Conservation (phyloP, 495 filamentous ascomycete genomes). For the Hypoxylon lenormandii region DNA sequence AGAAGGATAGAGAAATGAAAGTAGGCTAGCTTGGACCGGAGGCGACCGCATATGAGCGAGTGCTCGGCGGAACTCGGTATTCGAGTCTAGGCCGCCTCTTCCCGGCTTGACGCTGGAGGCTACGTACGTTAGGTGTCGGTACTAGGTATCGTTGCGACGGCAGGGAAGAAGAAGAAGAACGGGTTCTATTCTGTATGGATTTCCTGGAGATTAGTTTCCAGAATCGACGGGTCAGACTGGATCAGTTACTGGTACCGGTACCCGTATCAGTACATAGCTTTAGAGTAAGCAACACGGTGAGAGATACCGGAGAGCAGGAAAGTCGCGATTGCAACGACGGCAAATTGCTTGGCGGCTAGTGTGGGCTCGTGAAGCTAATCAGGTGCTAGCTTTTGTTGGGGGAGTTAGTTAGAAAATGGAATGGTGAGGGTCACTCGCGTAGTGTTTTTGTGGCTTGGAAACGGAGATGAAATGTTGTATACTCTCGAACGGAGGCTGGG, state of each 20-base stretch:
- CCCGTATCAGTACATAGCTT: constrained; percentile 12
- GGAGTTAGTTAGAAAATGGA: constrained; percentile 20
- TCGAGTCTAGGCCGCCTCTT: constrained; percentile 16
- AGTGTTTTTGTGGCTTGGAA: constrained; percentile 8
- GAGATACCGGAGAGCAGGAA: constrained; percentile 5
- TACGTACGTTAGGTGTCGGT: too few species aligned
- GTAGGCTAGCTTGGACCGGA: constrained; percentile 12
- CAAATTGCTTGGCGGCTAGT: constrained; percentile 29
- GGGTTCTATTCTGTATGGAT: constrained; percentile 31
- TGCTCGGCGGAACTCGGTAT: constrained; percentile 31
- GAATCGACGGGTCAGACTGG: constrained; percentile 18
- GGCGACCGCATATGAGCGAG: constrained; percentile 5
- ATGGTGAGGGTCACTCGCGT: constrained; percentile 20
- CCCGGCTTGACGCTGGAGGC: constrained; percentile 27
- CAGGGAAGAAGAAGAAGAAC: constrained; percentile 7
- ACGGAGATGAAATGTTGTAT: constrained; percentile 19
- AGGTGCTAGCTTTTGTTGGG: constrained; percentile 27
- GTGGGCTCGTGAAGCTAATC: constrained; percentile 30
- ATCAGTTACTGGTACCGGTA: constrained; percentile 10
- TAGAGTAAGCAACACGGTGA: constrained; percentile 43
- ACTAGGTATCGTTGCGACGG: constrained; percentile 26
- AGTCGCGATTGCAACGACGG: constrained; percentile 37
- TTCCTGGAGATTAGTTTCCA: constrained; percentile 46
- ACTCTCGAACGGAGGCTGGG: constrained; percentile 23
- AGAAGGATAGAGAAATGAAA: constrained; percentile 8